Evolutionary conservation across 805 yeast species (phyloP).

Genomic region (Isabelozyma rhagii): DNA sequence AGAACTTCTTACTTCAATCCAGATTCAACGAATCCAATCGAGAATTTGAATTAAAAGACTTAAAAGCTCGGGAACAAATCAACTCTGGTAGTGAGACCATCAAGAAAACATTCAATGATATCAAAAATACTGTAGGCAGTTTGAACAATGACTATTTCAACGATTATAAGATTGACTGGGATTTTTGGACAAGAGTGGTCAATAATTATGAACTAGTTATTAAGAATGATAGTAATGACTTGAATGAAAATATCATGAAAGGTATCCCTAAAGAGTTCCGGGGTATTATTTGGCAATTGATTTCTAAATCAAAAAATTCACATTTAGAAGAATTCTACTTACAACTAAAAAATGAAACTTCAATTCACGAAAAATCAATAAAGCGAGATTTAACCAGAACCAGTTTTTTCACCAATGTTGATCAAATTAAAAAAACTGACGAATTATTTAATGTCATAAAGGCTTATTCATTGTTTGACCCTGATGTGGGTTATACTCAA

Average conservation of each 20-base stretch:
- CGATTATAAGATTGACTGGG: conserved; percentile 61
- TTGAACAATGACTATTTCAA: conserved; percentile 27
- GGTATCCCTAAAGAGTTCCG: conserved; percentile 87
- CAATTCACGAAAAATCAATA: conserved; percentile 72
- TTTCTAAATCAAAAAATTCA: conserved; percentile 72
- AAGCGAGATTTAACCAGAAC: conserved; percentile 83
- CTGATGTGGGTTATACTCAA: conserved; percentile 96
- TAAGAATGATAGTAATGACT: conserved; percentile 52
- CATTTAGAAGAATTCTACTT: conserved; percentile 58
- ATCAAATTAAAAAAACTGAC: conserved; percentile 53
- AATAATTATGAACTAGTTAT: conserved; percentile 73
- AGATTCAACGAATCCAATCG: conserved; percentile 56
- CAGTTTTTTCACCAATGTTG: conserved; percentile 63
- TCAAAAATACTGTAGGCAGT: conserved; percentile 46
- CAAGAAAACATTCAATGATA: conserved; percentile 43
- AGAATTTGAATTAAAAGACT: conserved; percentile 48
- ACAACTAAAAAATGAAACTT: conserved; percentile 44
- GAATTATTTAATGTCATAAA: conserved; percentile 73
- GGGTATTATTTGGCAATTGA: conserved; percentile 90
- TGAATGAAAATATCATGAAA: conserved; percentile 57
- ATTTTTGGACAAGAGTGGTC: conserved; percentile 82
- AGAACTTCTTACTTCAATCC: conserved; percentile 55
- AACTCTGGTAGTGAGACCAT: conserved; percentile 36
- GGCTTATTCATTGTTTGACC: conserved; percentile 81
- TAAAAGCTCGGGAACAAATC: conserved; percentile 46